A percentile compares a stretch with the other conserved stretches of the same genome.
Evolutionary conservation across 2,329 filamentous ascomycete species (phyloP).

Genomic region (Ceratocystis huliohia): DNA sequence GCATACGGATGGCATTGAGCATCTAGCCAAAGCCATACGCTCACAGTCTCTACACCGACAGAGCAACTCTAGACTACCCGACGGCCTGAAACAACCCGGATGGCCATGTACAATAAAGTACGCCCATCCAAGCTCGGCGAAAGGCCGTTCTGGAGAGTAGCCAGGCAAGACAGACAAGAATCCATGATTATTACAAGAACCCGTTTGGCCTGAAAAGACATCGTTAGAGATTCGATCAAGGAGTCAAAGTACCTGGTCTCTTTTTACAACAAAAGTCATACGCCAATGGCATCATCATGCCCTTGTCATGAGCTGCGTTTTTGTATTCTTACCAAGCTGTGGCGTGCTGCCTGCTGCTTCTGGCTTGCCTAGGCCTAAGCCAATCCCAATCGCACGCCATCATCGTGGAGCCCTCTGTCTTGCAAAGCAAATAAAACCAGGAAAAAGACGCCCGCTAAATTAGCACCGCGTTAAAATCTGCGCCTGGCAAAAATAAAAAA

Average conservation of each 20-base stretch:
- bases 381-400: constrained; percentile 8
- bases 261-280: neutral
- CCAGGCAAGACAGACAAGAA: neutral
- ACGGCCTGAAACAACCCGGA: neutral
- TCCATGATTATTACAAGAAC: neutral
- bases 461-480: neutral
- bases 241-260: neutral
- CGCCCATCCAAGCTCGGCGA: no score
- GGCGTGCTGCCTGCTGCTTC: neutral
- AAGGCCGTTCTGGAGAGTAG: neutral
- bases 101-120: neutral
- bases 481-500: neutral
- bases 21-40: neutral
- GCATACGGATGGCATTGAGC: neutral
- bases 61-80: neutral
- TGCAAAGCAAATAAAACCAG: neutral
- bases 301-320: neutral
- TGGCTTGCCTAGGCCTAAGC: neutral
- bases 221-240: neutral
- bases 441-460: constrained; percentile 6
- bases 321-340: neutral
- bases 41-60: no score
- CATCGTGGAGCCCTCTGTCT: neutral
- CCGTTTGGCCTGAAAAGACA: neutral
- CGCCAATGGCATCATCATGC: constrained; percentile 5